These are phyloP conservation scores for Kewa caespitosa DNA, from an alignment of 179 eudicot genomes.

Conservation along the genomic window DNA sequence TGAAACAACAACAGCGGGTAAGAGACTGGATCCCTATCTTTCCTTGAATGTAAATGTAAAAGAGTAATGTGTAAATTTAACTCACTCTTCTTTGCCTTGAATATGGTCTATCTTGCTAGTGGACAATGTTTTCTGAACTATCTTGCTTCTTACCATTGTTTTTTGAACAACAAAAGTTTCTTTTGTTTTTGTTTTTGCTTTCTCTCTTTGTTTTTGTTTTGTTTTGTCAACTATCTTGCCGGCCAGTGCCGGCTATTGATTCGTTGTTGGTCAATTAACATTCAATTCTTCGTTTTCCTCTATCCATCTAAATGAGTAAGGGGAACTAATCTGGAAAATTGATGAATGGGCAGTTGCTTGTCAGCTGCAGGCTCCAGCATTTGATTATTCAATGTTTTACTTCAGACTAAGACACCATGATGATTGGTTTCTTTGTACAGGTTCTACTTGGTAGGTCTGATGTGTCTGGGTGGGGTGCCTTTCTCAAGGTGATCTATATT, in stretches of 20 bases:
- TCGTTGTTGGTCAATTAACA: too few relatives aligned
- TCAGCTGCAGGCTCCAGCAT: not conserved
- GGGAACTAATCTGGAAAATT: not conserved
- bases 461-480: conserved; percentile 99
- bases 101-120: not conserved
- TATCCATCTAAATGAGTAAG: not conserved
- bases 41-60: not conserved
- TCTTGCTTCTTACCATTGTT: not conserved
- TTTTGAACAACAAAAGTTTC: not conserved
- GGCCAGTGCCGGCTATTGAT: too few relatives aligned
- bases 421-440: conserved; percentile 37
- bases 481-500: conserved; percentile 70
- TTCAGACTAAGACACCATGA: conserved; percentile 19
- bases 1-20: conserved; percentile 97
- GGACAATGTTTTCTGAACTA: not conserved
- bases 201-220: too few relatives aligned
- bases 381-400: conserved; percentile 3
- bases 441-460: conserved; percentile 95
- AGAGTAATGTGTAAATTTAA: not conserved
- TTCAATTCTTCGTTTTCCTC: too few relatives aligned
- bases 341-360: not conserved
- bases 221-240: too few relatives aligned
- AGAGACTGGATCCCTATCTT: not conserved
- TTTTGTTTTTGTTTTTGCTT: not conserved
- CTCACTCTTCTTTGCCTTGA: not conserved